Percentiles rank a stretch among this genome's conserved stretches.
These are phyloP conservation scores for Podaxis sp. DNA, from an alignment of 768 basidiomycete species.

Conservation along the genomic window DNA sequence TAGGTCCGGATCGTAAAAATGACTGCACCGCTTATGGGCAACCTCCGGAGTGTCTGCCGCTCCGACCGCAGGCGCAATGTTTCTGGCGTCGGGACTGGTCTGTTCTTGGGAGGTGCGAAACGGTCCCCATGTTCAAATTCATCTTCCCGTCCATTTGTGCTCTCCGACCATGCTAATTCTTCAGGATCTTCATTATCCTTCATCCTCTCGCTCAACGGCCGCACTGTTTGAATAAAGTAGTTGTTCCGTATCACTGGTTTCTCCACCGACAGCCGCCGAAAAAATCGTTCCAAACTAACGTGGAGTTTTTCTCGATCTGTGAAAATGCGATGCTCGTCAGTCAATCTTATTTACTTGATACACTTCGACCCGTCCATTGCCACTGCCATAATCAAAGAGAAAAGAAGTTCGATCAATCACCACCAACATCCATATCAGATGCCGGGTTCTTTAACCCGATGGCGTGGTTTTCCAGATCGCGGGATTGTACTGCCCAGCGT, in stretches of 20 bases:
- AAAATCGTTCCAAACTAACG: slow-evolving; percentile 65
- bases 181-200: slow-evolving; percentile 49
- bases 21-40: slow-evolving; percentile 61
- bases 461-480: background rate
- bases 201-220: slow-evolving; percentile 15
- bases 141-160: slow-evolving; percentile 56
- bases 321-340: slow-evolving; percentile 2
- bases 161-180: slow-evolving; percentile 63
- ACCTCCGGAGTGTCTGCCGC: slow-evolving; percentile 63
- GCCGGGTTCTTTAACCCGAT: background rate
- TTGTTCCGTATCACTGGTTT: slow-evolving; percentile 74
- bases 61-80: slow-evolving; percentile 58
- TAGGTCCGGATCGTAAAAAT: slow-evolving; percentile 73
- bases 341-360: slow-evolving; percentile 12
- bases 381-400: background rate
- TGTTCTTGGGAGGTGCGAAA: slow-evolving; percentile 12
- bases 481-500: background rate
- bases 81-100: slow-evolving; percentile 30
- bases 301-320: slow-evolving; percentile 63
- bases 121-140: slow-evolving; percentile 27
- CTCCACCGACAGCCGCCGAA: slow-evolving; percentile 61
- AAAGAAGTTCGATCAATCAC: slow-evolving; percentile 7
- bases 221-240: slow-evolving; percentile 43
- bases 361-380: background rate
- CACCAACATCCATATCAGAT: slow-evolving; percentile 7